A percentile compares a stretch with the other conserved stretches of the same genome.
Evolutionary conservation across 345 rosid genomes (phyloP).

Genomic region (Rhodamnia argentea): DNA sequence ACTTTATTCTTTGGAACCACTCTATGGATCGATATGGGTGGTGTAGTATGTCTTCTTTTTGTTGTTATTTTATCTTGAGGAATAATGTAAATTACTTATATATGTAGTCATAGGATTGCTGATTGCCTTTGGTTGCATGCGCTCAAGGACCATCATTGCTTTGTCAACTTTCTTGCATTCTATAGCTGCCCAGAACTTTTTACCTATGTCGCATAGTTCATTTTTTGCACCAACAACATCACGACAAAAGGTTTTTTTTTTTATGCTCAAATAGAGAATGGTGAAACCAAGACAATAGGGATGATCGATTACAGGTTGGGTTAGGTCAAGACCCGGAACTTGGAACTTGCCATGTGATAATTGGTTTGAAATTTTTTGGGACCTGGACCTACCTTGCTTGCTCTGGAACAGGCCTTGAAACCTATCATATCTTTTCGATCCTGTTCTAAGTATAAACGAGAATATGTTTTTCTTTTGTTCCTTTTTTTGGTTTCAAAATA

Average conservation of each 20-base stretch:
- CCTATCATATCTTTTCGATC: too few relatives aligned
- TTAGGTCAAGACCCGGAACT: too few relatives aligned
- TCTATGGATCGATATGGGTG: neutral
- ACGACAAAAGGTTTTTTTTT: neutral
- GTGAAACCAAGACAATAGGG: neutral
- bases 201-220: neutral
- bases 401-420: too few relatives aligned
- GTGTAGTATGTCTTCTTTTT: neutral
- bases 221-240: neutral
- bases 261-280: neutral
- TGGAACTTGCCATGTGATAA: too few relatives aligned
- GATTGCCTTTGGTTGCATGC: neutral
- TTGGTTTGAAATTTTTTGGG: too few relatives aligned
- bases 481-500: too few relatives aligned
- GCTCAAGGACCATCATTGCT: neutral
- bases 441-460: too few relatives aligned
- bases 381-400: too few relatives aligned
- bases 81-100: neutral
- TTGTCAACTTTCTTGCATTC: neutral
- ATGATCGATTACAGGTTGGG: too few relatives aligned
- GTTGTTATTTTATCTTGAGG: neutral
- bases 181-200: accelerated
- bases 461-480: too few relatives aligned
- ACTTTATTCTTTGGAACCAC: neutral
- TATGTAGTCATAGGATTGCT: neutral